Evolutionary conservation across 164 flowering plant genomes (phyloP).

Genomic region (Kalanchoe fedtschenkoi): DNA sequence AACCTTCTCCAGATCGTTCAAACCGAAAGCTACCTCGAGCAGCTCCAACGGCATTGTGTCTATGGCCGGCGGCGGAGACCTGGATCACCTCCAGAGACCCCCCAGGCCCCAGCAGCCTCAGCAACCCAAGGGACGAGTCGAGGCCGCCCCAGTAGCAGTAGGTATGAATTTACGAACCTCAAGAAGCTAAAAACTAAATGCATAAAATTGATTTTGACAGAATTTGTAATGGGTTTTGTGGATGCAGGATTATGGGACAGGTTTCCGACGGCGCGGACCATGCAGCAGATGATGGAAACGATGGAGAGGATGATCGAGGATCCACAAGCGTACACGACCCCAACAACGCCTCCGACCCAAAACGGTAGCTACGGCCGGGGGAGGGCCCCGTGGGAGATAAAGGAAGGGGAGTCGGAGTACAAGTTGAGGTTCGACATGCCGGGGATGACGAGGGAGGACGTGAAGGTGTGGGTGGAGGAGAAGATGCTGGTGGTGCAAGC

Average conservation of each 20-base stretch:
- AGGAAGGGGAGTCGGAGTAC: conserved; percentile 50
- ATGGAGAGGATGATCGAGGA: conserved; percentile 76
- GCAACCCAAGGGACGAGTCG: neutral
- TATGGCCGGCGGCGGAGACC: conserved; percentile 29
- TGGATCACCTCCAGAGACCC: conserved; percentile 46
- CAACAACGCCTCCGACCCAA: conserved; percentile 18
- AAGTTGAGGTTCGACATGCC: conserved; percentile 88
- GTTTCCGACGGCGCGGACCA: conserved; percentile 67
- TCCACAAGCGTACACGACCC: conserved; percentile 32
- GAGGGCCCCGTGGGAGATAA: conserved; percentile 85
- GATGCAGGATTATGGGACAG: conserved; percentile 63
- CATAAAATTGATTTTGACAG: no score
- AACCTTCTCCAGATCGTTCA: conserved; percentile 1
- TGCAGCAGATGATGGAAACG: conserved; percentile 85
- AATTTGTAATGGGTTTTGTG: neutral
- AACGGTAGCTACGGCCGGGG: conserved; percentile 40
- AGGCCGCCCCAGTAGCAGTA: conserved; percentile 1
- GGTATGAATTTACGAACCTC: no score
- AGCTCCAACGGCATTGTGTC: conserved; percentile 16
- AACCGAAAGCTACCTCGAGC: neutral
- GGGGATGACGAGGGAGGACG: conserved; percentile 75
- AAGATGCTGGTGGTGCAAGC: conserved; percentile 72
- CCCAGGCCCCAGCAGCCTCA: conserved; percentile 21
- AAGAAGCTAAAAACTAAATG: no score
- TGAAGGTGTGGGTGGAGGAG: conserved; percentile 77